Percentiles rank a stretch among this genome's conserved stretches.
Evolutionary conservation across 768 basidiomycete species (phyloP).

Genomic region (Ephemerocybe angulata): DNA sequence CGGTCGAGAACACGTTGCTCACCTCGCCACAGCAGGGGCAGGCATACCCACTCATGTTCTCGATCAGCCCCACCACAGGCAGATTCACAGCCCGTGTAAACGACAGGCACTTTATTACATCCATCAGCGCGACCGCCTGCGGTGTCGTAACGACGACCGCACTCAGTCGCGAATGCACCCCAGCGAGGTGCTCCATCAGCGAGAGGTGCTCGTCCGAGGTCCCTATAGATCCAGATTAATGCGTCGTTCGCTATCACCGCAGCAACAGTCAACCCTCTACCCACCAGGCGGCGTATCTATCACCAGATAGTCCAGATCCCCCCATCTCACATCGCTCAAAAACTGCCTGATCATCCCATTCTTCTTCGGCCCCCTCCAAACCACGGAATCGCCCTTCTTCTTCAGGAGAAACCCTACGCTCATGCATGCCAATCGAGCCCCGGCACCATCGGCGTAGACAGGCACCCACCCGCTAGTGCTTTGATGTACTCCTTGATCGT

Average conservation of each 20-base stretch:
- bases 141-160: constrained; percentile 95
- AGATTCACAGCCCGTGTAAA: constrained; percentile 87
- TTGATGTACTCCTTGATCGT: constrained; percentile 85
- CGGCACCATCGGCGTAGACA: constrained; percentile 84
- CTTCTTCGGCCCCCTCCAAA: constrained; percentile 99
- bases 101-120: constrained; percentile 93
- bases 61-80: constrained; percentile 87
- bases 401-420: constrained; percentile 93
- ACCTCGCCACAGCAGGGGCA: constrained; percentile 97
- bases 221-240: constrained; percentile 47
- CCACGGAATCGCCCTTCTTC: constrained; percentile 87
- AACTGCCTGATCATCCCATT: constrained; percentile 98
- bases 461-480: constrained; percentile 97
- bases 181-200: constrained; percentile 88
- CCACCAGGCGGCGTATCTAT: constrained; percentile 96
- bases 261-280: constrained; percentile 18
- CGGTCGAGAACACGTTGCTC: constrained; percentile 91
- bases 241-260: constrained; percentile 2
- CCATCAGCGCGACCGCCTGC: constrained; percentile 92
- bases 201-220: constrained; percentile 99
- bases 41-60: constrained; percentile 98
- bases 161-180: constrained; percentile 71
- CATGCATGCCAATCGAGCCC: constrained; percentile 85
- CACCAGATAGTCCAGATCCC: constrained; percentile 86
- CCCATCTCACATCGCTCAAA: constrained; percentile 92